Percentiles rank a stretch among this genome's conserved stretches.
These are phyloP conservation scores for Pyrenophora seminiperda DNA, from an alignment of 2,329 filamentous ascomycete species.

Conservation along the genomic window DNA sequence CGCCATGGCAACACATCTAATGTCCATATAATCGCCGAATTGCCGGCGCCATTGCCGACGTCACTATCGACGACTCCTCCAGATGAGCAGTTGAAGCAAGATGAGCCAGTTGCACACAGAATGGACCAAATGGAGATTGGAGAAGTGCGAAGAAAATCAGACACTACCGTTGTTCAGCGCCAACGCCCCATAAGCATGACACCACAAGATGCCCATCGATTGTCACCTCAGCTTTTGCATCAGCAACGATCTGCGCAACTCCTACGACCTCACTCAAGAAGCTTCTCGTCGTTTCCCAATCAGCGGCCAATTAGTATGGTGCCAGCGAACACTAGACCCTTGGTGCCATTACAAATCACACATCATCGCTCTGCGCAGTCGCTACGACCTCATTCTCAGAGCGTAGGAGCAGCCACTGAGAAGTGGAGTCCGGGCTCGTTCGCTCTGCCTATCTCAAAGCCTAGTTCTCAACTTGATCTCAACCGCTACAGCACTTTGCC, in stretches of 20 bases:
- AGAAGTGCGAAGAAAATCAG: slow-evolving; percentile 29
- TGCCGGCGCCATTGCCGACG: slow-evolving; percentile 35
- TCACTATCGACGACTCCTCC: slow-evolving; percentile 35
- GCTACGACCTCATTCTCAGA: slow-evolving; percentile 15
- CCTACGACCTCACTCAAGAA: slow-evolving; percentile 17
- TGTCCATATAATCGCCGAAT: slow-evolving; percentile 31
- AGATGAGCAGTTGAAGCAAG: slow-evolving; percentile 37
- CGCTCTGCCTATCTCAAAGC: neutral
- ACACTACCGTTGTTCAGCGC: slow-evolving; percentile 23
- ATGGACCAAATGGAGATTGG: slow-evolving; percentile 37
- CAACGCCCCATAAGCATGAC: slow-evolving; percentile 19
- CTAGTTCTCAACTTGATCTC: neutral
- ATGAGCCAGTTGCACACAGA: slow-evolving; percentile 37
- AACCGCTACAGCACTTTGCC: slow-evolving; percentile 20
- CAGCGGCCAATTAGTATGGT: neutral
- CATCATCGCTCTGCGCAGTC: slow-evolving; percentile 7
- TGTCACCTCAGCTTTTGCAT: slow-evolving; percentile 14
- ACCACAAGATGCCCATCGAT: slow-evolving; percentile 11
- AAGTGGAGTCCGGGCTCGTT: slow-evolving; percentile 27
- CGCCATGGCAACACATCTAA: slow-evolving; percentile 23
- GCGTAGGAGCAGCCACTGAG: slow-evolving; percentile 17
- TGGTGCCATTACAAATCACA: neutral
- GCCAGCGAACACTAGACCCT: neutral
- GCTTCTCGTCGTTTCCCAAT: slow-evolving; percentile 10
- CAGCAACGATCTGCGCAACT: slow-evolving; percentile 22